These are phyloP conservation scores for Bombardia bombarda DNA, from an alignment of 495 filamentous ascomycete species.

Conservation along the genomic window DNA sequence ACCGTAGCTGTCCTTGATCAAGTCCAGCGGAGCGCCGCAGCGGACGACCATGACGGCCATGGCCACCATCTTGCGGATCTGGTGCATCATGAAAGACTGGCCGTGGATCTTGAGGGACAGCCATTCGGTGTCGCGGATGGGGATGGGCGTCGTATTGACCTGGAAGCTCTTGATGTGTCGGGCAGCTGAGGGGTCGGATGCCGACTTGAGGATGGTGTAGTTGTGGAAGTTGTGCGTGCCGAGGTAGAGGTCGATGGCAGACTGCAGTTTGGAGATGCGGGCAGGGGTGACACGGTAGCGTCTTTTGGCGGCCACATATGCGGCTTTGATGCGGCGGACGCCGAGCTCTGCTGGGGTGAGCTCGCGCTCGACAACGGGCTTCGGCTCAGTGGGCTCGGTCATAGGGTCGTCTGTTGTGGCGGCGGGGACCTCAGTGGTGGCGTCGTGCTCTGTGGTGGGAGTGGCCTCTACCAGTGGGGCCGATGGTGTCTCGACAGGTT, in stretches of 20 bases:
- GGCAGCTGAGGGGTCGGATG: conserved; percentile 71
- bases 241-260: conserved; percentile 58
- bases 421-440: background rate
- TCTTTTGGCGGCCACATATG: conserved; percentile 68
- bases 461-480: background rate
- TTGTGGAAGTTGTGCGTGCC: conserved; percentile 92
- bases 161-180: conserved; percentile 86
- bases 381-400: conserved; percentile 7
- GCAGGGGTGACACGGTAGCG: conserved; percentile 68
- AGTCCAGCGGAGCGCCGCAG: conserved; percentile 59
- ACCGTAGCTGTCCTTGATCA: conserved; percentile 63
- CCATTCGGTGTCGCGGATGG: conserved; percentile 90
- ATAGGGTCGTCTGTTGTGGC: conserved; percentile 4
- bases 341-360: conserved; percentile 49
- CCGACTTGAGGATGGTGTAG: conserved; percentile 83
- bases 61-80: conserved; percentile 97
- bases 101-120: conserved; percentile 91
- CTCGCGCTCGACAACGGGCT: conserved; percentile 15
- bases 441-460: background rate
- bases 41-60: conserved; percentile 81
- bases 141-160: conserved; percentile 59
- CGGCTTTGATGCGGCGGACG: conserved; percentile 66
- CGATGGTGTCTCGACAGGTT: background rate
- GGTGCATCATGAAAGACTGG: conserved; percentile 99
- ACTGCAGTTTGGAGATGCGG: conserved; percentile 64